Evolutionary conservation across 192 early-diverging fungal species (phyloP), one percentile per base, ranked within the genome.

Genomic region (Backusella macrospora): DNA sequence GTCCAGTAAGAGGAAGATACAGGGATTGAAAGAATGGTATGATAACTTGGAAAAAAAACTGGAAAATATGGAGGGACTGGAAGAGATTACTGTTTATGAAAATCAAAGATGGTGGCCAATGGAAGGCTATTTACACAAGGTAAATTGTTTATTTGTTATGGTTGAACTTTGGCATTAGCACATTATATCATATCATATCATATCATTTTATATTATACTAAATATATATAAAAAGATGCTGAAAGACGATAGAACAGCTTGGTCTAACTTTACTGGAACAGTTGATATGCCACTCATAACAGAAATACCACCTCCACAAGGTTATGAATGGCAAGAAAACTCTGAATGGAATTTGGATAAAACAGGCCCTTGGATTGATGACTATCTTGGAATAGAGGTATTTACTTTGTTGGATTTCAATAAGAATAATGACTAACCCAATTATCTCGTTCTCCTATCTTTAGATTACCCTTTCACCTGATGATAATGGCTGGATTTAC

Each of bases 401-500:
- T 55, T 68, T 26, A 42, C 1, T 6, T 7, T 46, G 15, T 10
- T 40, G 34, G 39, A 37, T 5, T 10, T 2, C 0, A 47, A 3
- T 44, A 16, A 4, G 47, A 48, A 16, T 18, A 2, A 48, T 15
- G 14, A 9, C 49, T 52, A 16, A 52, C 21, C 6, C 49, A 9
- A 7, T n/a, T 18, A 7, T 44, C 12, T 44, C 12, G 0, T 46
- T 46, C 13, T 12, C 14, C 4, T 14, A 14, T 12, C 40, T 40
- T 47, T 71, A 71, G 72, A 72, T 70, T 16, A 8, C 62, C 15
- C 73, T 80, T 13, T 65, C 72, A 9, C 73, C 76, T 15, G 82
- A 83, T 71, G 78, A 80, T 39, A 72, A 73, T 6, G 82, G 82
- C 23, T 83, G 82, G 82, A 79, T 83, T 15, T 80, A 83, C 39